Evolutionary conservation across 1,139 yeast species (phyloP).

Genomic region (Candida freyschussii): DNA sequence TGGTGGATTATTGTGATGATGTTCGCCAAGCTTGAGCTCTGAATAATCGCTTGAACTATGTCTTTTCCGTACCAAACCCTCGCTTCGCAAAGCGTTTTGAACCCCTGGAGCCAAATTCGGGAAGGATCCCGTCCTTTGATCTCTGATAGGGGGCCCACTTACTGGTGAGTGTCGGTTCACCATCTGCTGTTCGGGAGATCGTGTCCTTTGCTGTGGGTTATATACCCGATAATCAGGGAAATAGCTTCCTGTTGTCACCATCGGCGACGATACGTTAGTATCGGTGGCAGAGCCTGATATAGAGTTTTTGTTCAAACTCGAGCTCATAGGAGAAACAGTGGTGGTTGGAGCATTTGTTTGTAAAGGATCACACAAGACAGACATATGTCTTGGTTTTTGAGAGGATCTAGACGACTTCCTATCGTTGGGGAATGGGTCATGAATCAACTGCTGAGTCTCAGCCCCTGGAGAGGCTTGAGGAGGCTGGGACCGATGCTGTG

Average conservation of each 20-base stretch:
- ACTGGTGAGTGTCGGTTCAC: slow-evolving; percentile 1
- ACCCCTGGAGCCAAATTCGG: slow-evolving; percentile 19
- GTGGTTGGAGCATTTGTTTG: slow-evolving; percentile 27
- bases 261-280: slow-evolving; percentile 10
- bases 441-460: slow-evolving; percentile 19
- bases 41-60: slow-evolving; percentile 23
- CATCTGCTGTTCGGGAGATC: slow-evolving; percentile 12
- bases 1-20: slow-evolving; percentile 25
- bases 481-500: slow-evolving; percentile 6
- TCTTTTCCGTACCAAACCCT: slow-evolving; percentile 21
- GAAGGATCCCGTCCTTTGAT: slow-evolving; percentile 22
- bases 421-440: slow-evolving; percentile 27
- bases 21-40: slow-evolving; percentile 12
- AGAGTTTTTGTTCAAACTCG: slow-evolving; percentile 8
- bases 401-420: slow-evolving; percentile 26
- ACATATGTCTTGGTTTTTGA: slow-evolving; percentile 28
- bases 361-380: slow-evolving; percentile 32
- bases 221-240: slow-evolving; percentile 18
- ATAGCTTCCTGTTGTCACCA: slow-evolving; percentile 11
- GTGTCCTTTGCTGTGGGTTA: slow-evolving; percentile 7
- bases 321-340: slow-evolving; percentile 1
- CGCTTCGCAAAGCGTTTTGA: slow-evolving; percentile 13
- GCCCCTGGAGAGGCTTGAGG: slow-evolving; percentile 7
- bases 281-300: slow-evolving; percentile 16
- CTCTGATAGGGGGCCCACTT: too few relatives aligned